phyloP scores from a whole-genome alignment of 108 stramenopile genomes.

The Conticribra weissflogii region DNA sequence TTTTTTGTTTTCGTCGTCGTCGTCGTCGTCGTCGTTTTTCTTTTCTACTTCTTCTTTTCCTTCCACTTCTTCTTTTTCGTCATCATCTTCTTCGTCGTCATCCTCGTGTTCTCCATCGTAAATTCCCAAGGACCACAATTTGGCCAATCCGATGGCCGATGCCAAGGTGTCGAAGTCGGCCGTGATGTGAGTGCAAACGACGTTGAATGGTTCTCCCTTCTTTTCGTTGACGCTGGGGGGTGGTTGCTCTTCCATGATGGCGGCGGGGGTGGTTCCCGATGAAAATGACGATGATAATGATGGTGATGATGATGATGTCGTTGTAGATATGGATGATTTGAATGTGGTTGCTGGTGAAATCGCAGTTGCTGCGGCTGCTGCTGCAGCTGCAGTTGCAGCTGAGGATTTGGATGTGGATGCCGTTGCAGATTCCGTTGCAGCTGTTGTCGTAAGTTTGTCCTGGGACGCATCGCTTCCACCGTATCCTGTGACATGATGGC shows the following conservation, averaged over 20 bases:
- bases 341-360: not conserved
- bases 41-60: no score
- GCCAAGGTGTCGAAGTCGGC: slow-evolving; percentile 91
- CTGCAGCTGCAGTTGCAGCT: no score
- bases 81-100: slow-evolving; percentile 37
- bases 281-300: slow-evolving; percentile 2
- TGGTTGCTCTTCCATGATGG: slow-evolving; percentile 48
- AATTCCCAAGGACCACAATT: slow-evolving; percentile 66
- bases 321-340: not conserved
- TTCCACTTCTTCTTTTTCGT: no score
- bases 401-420: no score
- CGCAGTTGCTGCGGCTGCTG: not conserved
- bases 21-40: slow-evolving; percentile 43
- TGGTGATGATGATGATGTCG: not conserved
- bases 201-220: slow-evolving; percentile 61
- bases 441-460: no score
- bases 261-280: slow-evolving; percentile 7
- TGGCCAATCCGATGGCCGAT: slow-evolving; percentile 77
- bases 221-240: slow-evolving; percentile 48
- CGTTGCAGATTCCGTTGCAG: no score
- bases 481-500: no score
- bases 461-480: no score
- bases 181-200: slow-evolving; percentile 88
- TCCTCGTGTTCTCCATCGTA: slow-evolving; percentile 34
- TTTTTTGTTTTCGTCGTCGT: slow-evolving; percentile 26